A percentile compares a stretch with the other conserved stretches of the same genome.
phyloP scores from a whole-genome alignment of 2,329 filamentous ascomycete species.

The Colletotrichum zoysiae region DNA sequence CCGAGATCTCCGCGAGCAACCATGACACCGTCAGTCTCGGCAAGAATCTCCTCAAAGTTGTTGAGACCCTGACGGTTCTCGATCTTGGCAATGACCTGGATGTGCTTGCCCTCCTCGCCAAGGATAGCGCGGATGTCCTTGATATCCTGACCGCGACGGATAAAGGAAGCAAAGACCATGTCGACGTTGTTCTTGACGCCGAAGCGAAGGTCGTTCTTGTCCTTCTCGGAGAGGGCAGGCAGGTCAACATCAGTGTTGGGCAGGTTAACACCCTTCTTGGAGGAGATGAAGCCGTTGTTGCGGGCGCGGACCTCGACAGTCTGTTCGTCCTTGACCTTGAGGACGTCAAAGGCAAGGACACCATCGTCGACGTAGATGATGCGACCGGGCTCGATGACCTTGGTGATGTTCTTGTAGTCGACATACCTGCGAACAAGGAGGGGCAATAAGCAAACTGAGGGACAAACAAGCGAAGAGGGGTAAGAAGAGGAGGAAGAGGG shows the following conservation, averaged over 20 bases:
- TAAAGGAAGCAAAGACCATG: constrained; percentile 99
- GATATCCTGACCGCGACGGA: constrained; percentile 94
- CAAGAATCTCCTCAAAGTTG: constrained; percentile 98
- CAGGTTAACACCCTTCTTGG: constrained; percentile 99
- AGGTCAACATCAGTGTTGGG: constrained; percentile 99
- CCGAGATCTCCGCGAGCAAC: constrained; percentile 98
- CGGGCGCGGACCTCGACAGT: constrained; percentile 87
- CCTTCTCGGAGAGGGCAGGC: constrained; percentile 96
- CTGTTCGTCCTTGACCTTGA: constrained; percentile 88
- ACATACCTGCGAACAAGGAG: constrained; percentile 75
- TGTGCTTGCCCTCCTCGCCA: constrained; percentile 91
- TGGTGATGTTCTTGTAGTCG: constrained; percentile 99
- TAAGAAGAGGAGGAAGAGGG: constrained; percentile 2
- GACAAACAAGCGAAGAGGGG: constrained; percentile 27
- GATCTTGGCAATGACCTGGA: constrained; percentile 99
- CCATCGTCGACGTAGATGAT: constrained; percentile 99
- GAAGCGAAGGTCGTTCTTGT: constrained; percentile 92
- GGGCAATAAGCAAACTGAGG: background rate
- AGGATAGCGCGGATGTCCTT: constrained; percentile 91
- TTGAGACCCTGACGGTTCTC: constrained; percentile 99
- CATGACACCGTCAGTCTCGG: constrained; percentile 99
- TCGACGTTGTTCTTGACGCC: constrained; percentile 99
- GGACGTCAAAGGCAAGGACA: constrained; percentile 94
- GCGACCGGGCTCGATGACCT: constrained; percentile 91
- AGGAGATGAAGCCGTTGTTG: constrained; percentile 99